Evolutionary conservation across 2,329 filamentous ascomycete genomes (phyloP).

Genomic region (Dactylonectria estremocensis): DNA sequence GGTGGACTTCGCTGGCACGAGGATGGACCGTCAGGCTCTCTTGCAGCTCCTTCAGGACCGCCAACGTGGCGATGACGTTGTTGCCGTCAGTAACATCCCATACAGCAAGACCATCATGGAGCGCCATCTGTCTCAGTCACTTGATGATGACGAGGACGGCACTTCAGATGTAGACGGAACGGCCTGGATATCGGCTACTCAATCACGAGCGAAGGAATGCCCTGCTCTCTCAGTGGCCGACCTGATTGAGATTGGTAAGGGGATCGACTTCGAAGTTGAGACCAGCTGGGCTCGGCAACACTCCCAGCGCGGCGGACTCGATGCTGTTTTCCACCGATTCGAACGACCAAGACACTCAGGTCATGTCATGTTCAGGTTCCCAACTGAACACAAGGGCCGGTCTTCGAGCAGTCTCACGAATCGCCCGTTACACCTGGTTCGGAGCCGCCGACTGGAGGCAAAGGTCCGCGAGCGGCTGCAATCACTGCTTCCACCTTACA

Average conservation of each 20-base stretch:
- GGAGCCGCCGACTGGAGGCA: background rate
- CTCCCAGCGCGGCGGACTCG: constrained; percentile 46
- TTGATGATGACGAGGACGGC: no score
- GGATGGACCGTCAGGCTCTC: constrained; percentile 31
- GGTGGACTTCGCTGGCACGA: constrained; percentile 38
- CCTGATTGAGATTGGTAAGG: constrained; percentile 39
- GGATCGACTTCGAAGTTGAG: constrained; percentile 62
- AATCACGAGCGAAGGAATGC: constrained; percentile 22
- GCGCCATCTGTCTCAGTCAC: constrained; percentile 33
- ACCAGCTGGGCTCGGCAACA: constrained; percentile 61
- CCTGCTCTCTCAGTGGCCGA: constrained; percentile 3
- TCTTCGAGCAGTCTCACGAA: background rate
- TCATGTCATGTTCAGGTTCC: constrained; percentile 40
- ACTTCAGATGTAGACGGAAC: no score
- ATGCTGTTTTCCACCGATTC: constrained; percentile 53
- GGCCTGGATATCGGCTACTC: background rate
- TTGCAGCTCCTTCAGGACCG: constrained; percentile 23
- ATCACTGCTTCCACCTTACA: no score
- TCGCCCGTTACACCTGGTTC: constrained; percentile 9
- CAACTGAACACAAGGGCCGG: constrained; percentile 26
- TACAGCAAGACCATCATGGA: constrained; percentile 53
- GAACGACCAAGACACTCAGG: constrained; percentile 42
- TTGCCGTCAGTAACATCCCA: constrained; percentile 44
- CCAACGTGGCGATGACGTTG: background rate
- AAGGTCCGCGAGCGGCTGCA: no score